phyloP scores from a whole-genome alignment of 805 yeast species.

The Debaryomyces castellii region DNA sequence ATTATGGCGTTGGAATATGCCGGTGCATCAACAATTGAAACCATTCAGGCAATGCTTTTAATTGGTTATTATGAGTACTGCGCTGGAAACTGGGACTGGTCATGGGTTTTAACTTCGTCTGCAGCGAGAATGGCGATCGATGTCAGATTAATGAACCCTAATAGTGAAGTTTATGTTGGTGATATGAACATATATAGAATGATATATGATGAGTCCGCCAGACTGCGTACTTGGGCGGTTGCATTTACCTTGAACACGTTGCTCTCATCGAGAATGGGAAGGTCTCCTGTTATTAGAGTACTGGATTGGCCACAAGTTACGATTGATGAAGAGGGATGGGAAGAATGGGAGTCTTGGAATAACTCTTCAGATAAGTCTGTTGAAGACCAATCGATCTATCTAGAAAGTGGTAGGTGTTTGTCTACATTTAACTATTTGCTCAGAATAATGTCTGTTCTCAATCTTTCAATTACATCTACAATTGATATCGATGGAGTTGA shows the following conservation, averaged over 20 bases:
- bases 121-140: slow-evolving; percentile 24
- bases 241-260: slow-evolving; percentile 20
- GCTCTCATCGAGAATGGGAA: slow-evolving; percentile 22
- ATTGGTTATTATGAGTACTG: slow-evolving; percentile 19
- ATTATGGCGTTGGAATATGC: slow-evolving; percentile 21
- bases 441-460: slow-evolving; percentile 15
- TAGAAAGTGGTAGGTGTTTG: slow-evolving; percentile 20
- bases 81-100: slow-evolving; percentile 22
- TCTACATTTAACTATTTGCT: slow-evolving; percentile 17
- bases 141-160: slow-evolving; percentile 18
- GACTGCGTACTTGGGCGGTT: slow-evolving; percentile 24
- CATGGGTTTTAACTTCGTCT: slow-evolving; percentile 22
- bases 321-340: slow-evolving; percentile 23
- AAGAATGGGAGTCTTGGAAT: slow-evolving; percentile 25
- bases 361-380: slow-evolving; percentile 10
- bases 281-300: slow-evolving; percentile 22
- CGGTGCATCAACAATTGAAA: slow-evolving; percentile 20
- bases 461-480: slow-evolving; percentile 20
- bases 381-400: slow-evolving; percentile 6
- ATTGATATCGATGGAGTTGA: slow-evolving; percentile 11
- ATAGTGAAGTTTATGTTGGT: not conserved
- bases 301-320: slow-evolving; percentile 22
- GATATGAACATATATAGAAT: slow-evolving; percentile 4
- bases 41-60: slow-evolving; percentile 21
- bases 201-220: slow-evolving; percentile 11